Conservation (phyloP, 176 grass and related monocot species). For the Phyllostachys edulis region DNA sequence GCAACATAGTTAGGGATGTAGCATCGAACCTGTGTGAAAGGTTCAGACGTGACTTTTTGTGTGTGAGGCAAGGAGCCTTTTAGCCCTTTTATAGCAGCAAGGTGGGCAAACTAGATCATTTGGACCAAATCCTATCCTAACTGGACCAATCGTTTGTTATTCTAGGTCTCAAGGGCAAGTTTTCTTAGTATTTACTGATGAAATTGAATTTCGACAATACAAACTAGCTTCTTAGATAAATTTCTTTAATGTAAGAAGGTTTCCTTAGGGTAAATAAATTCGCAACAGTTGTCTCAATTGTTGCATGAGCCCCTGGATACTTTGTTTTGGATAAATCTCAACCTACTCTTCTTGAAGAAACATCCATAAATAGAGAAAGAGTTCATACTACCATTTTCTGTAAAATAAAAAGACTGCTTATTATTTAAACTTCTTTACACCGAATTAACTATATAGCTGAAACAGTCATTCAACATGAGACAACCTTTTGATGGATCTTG, state of each 20-base stretch:
- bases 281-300: neutral
- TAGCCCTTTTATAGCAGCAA: neutral
- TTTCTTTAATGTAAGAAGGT: neutral
- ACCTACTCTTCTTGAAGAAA: neutral
- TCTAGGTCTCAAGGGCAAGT: slow-evolving; percentile 8
- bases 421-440: slow-evolving; percentile 8
- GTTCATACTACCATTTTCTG: slow-evolving; percentile 11
- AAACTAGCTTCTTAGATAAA: neutral
- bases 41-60: neutral
- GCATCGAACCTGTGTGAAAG: neutral
- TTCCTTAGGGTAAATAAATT: slow-evolving; percentile 18
- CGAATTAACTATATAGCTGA: neutral
- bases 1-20: slow-evolving; percentile 25
- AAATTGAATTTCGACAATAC: neutral
- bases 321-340: slow-evolving; percentile 11
- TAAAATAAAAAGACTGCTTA: slow-evolving; percentile 2
- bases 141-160: neutral
- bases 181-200: neutral
- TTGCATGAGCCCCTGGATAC: neutral
- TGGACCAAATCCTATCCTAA: neutral
- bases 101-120: slow-evolving; percentile 13
- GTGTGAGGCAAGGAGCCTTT: slow-evolving; percentile 1
- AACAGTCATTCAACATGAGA: neutral
- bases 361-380: neutral
- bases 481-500: slow-evolving; percentile 51